Evolutionary conservation across 192 early-diverging fungal genomes (phyloP), one percentile per base, ranked within the genome.

Genomic region (Umbelopsis isabellina): DNA sequence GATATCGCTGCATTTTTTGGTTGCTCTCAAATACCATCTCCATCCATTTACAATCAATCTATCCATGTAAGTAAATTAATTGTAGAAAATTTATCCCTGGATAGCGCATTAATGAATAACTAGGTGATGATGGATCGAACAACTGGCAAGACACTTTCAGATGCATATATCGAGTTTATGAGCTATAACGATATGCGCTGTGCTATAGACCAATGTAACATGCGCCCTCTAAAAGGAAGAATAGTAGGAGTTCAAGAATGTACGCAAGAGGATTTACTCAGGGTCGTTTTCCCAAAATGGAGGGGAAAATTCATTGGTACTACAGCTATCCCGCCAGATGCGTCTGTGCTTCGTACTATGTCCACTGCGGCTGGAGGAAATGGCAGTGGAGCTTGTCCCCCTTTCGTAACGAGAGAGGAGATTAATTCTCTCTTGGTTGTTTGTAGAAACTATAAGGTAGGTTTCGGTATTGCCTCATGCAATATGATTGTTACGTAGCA

Each of bases 381-480:
- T 18, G 51, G 23, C 4, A 37, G 61, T 30, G n/a, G 21, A 18
- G 58, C 27, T 51, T 53, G 52, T 16, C 61, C 75, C 22, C 72
- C 80, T 15, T 85, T 89, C 66, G 65, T 93, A 13, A 83, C 85
- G 3, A 75, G 91, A 25, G 88, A 92, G 27, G 91, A 94, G 71
- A 93, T 94, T 53, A 90, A 88, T 73, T 80, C 86, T 1, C 61
- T 94, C 4, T 74, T 94, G 12, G 78, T 87, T 1, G 78, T 89
- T 8, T 93, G 91, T 72, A 84, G 88, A 41, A 90, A 93, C 51
- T 91, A 91, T 69, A 93, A 90, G 82, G 90, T 90, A 79, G 13
- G 18, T 41, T 5, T 41, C 37, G 6, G 37, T 41, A 41, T 41
- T 41, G 1, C 6, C 37, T 41, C 10, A 41, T 41, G 2, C 37